Conservation (phyloP, 495 filamentous ascomycete genomes). For the Parachaetomium inaequale region DNA sequence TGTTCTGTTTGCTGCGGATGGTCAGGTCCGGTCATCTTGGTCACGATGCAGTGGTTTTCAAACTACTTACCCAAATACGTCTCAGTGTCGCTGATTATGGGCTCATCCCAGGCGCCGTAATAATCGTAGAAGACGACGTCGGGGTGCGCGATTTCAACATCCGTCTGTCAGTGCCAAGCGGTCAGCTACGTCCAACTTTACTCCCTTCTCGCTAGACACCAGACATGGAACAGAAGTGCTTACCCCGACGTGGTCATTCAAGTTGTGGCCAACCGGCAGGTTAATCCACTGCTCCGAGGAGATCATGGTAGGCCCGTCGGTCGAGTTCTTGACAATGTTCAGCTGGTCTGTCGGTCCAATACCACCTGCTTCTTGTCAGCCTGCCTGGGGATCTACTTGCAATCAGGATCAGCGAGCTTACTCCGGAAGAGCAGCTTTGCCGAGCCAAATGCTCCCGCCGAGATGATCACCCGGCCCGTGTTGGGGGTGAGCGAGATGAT, state of each 20-base stretch:
- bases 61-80: constrained; percentile 34
- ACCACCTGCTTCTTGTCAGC: constrained; percentile 32
- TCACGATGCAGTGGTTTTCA: neutral
- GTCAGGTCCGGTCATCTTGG: constrained; percentile 30
- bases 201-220: neutral
- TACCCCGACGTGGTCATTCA: constrained; percentile 65
- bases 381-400: neutral
- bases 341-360: constrained; percentile 61
- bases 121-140: constrained; percentile 61
- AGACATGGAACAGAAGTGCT: neutral
- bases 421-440: constrained; percentile 60
- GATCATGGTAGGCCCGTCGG: constrained; percentile 50
- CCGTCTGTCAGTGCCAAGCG: constrained; percentile 40
- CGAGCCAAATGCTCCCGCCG: constrained; percentile 63
- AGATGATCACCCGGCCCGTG: constrained; percentile 63
- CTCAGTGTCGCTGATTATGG: constrained; percentile 33
- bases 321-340: constrained; percentile 50
- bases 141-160: constrained; percentile 58
- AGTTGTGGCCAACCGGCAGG: constrained; percentile 65
- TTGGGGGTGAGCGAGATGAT: constrained; percentile 53
- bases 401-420: neutral
- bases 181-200: neutral
- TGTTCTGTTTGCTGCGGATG: constrained; percentile 43
- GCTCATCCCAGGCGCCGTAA: constrained; percentile 54
- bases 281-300: constrained; percentile 57